A percentile compares a stretch with the other conserved stretches of the same genome.
phyloP scores from a whole-genome alignment of 495 filamentous ascomycete genomes.

The Sphaerosporella brunnea region DNA sequence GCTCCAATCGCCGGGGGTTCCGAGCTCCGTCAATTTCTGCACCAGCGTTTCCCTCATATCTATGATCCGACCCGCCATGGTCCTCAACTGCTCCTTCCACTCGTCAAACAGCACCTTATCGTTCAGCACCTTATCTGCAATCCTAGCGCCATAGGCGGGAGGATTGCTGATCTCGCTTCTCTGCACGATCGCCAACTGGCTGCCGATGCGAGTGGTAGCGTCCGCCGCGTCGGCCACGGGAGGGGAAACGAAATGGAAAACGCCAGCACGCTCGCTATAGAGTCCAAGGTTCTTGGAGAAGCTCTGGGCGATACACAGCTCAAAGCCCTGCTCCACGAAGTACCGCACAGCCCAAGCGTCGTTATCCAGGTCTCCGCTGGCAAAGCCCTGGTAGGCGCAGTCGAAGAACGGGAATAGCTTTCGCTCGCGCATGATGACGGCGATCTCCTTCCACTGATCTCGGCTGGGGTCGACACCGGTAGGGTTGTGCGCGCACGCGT shows the following conservation, averaged over 20 bases:
- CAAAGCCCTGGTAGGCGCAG: slow-evolving; percentile 94
- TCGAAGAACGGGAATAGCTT: slow-evolving; percentile 98
- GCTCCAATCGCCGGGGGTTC: slow-evolving; percentile 80
- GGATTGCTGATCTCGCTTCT: slow-evolving; percentile 94
- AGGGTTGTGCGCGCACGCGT: slow-evolving; percentile 96
- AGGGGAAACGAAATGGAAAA: slow-evolving; percentile 83
- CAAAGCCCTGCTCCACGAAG: slow-evolving; percentile 88
- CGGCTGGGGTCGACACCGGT: slow-evolving; percentile 90
- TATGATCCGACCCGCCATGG: slow-evolving; percentile 88
- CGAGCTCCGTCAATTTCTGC: slow-evolving; percentile 56
- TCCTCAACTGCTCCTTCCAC: slow-evolving; percentile 82
- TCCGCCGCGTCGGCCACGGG: slow-evolving; percentile 46
- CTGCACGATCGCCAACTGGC: slow-evolving; percentile 85
- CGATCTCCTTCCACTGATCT: slow-evolving; percentile 87
- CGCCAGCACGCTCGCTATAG: slow-evolving; percentile 88
- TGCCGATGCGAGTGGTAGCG: slow-evolving; percentile 51
- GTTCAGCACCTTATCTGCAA: slow-evolving; percentile 70
- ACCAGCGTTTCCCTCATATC: slow-evolving; percentile 67
- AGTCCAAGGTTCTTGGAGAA: slow-evolving; percentile 99
- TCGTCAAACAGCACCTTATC: slow-evolving; percentile 65
- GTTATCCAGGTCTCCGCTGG: slow-evolving; percentile 66
- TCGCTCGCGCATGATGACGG: slow-evolving; percentile 49
- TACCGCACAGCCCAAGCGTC: slow-evolving; percentile 85
- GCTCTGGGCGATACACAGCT: slow-evolving; percentile 85
- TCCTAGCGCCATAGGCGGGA: slow-evolving; percentile 78